phyloP scores from a whole-genome alignment of 2,329 filamentous ascomycete genomes.

The Whalleya microplaca region DNA sequence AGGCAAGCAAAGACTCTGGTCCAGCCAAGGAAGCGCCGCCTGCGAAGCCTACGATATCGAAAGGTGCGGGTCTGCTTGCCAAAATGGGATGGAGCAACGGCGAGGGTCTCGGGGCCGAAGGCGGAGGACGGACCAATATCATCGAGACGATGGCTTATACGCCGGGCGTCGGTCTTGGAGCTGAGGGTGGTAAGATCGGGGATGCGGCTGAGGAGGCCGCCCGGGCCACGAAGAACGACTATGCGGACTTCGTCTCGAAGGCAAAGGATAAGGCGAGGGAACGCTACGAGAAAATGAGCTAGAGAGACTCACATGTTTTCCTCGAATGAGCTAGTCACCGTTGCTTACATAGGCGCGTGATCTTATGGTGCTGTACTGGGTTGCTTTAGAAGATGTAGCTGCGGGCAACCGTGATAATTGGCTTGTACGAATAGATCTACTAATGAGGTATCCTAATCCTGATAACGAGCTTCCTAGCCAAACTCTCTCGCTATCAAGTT shows the following conservation, averaged over 20 bases:
- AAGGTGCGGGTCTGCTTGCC: constrained; percentile 68
- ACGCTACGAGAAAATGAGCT: constrained; percentile 62
- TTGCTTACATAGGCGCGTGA: not conserved
- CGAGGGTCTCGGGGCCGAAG: constrained; percentile 65
- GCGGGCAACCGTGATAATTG: not conserved
- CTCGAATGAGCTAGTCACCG: not conserved
- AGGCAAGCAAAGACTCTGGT: constrained; percentile 40
- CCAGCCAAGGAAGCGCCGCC: constrained; percentile 42
- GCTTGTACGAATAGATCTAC: not conserved
- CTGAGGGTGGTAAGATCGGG: constrained; percentile 69
- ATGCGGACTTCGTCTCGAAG: constrained; percentile 65
- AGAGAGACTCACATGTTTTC: not conserved
- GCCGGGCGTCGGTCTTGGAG: constrained; percentile 70
- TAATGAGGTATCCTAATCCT: not conserved
- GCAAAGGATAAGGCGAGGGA: constrained; percentile 70
- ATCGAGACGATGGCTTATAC: constrained; percentile 68
- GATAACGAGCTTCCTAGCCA: no score
- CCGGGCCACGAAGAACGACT: constrained; percentile 62
- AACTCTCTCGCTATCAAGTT: no score
- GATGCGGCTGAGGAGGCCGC: constrained; percentile 68
- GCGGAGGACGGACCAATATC: constrained; percentile 65
- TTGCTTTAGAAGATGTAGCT: not conserved
- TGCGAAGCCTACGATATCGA: constrained; percentile 52
- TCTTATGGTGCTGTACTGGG: no score
- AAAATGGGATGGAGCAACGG: constrained; percentile 76